Evolutionary conservation across 345 rosid genomes (phyloP).

Genomic region (Salix purpurea): DNA sequence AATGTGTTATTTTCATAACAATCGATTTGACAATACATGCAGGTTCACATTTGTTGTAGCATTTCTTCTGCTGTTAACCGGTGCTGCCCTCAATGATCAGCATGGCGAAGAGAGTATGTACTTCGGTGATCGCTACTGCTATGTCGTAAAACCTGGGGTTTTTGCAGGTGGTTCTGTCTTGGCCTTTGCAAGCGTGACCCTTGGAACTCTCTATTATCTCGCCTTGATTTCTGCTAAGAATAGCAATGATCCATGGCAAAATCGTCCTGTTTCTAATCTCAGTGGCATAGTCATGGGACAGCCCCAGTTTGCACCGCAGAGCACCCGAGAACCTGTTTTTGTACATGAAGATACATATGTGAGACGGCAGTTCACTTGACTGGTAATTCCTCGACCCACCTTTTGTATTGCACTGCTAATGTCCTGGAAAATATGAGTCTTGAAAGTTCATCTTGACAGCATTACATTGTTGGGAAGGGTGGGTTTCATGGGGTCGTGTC

Average conservation of each 20-base stretch:
- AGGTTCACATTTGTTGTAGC: constrained; percentile 84
- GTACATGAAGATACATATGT: constrained; percentile 74
- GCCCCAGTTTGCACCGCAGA: constrained; percentile 56
- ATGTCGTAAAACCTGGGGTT: constrained; percentile 76
- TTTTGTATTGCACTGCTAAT: neutral
- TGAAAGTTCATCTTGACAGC: neutral
- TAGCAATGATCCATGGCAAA: constrained; percentile 19
- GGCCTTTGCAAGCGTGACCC: constrained; percentile 48
- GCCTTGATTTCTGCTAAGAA: constrained; percentile 44
- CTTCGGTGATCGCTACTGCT: constrained; percentile 56
- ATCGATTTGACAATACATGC: constrained; percentile 9
- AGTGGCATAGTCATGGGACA: constrained; percentile 70
- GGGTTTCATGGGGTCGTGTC: neutral
- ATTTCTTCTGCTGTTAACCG: constrained; percentile 69
- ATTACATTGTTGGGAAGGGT: neutral
- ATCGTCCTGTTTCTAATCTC: constrained; percentile 27
- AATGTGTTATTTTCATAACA: neutral
- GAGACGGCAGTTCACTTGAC: constrained; percentile 66
- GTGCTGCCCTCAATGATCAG: constrained; percentile 69
- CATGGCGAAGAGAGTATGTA: constrained; percentile 48
- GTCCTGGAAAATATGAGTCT: neutral
- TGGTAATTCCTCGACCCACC: neutral
- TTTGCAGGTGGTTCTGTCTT: constrained; percentile 69
- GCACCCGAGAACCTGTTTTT: constrained; percentile 59
- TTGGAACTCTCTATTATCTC: constrained; percentile 70